These are phyloP conservation scores for Powellomyces hirtus DNA, from an alignment of 192 early-diverging fungal species.

Conservation along the genomic window DNA sequence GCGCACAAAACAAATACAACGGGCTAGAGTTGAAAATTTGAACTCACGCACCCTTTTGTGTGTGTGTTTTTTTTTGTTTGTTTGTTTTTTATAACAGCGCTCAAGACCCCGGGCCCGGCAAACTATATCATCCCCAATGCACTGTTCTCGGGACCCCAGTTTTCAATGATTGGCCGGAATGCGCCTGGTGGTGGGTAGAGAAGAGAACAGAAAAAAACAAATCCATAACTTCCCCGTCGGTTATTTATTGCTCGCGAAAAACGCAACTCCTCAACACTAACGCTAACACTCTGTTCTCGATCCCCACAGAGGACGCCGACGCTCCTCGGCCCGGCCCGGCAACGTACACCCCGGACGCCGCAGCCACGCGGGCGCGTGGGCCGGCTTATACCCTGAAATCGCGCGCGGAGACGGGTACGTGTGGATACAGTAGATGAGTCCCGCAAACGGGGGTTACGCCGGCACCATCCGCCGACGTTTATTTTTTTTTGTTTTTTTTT, in stretches of 20 bases:
- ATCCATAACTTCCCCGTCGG: too few species aligned
- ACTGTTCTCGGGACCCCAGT: slow-evolving; percentile 48
- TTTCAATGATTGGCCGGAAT: slow-evolving; percentile 30
- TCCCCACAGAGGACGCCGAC: too few species aligned
- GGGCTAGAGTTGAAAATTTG: neutral
- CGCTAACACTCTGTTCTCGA: too few species aligned
- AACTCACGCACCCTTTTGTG: neutral
- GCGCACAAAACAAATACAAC: neutral
- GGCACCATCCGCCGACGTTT: too few species aligned
- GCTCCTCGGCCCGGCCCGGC: slow-evolving; percentile 35
- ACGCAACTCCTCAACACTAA: too few species aligned
- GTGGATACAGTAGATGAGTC: too few species aligned
- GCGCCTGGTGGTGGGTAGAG: too few species aligned
- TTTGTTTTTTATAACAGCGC: slow-evolving; percentile 22
- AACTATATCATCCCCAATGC: slow-evolving; percentile 51
- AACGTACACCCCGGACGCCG: slow-evolving; percentile 36
- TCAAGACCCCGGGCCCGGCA: slow-evolving; percentile 57
- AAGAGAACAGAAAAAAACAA: too few species aligned
- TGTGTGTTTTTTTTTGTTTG: neutral
- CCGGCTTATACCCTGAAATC: slow-evolving; percentile 28
- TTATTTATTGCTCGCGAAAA: too few species aligned
- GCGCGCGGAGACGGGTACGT: neutral
- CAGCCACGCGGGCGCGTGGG: slow-evolving; percentile 17
- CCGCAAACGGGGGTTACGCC: too few species aligned
- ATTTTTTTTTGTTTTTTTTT: too few species aligned